Base-by-base conservation (phyloP, 257 asterid genomes). In the Avicennia marina region DNA sequence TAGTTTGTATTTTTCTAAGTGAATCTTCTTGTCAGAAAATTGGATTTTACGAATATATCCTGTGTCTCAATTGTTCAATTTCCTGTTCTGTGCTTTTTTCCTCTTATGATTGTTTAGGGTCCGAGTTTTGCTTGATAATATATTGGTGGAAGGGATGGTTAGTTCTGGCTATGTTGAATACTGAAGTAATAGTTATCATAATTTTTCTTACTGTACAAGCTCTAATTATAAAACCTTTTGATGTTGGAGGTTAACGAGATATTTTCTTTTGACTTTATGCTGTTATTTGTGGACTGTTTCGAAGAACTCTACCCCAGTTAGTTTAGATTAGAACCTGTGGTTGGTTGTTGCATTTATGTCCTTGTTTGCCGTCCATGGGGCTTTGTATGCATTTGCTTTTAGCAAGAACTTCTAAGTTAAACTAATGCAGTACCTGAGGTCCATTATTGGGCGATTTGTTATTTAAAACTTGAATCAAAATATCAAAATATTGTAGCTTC, bases 401-500 rank as follows among this genome's bases (percentile, higher is more conserved):
- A 36, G 41, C 9, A 36, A 36, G 13, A 11, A 11, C 41, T 5
- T n/a, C 13, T 2, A 36, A 36, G 41, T 36, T 5, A 12, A 36
- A 25, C 15, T 44, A 18, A n/a, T 21, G 36, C 49, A 5, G 15
- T 36, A 31, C 43, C 44, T 17, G 40, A 33, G 25, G 46, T 43
- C 8, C 21, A 15, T 56, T 54, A 32, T 48, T 16, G 48, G 41
- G 13, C 10, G 41, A 11, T 36, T 36, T 36, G 22, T n/a, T 11
- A 4, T 34, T 47, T 11, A 17, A 42, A 62, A 11, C 55, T 44
- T 31, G 11, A 33, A 41, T 15, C 11, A 49, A n/a, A 21, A 27
- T 42, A 16, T 26, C 66, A 48, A 40, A 16, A 52, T 43, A 40
- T 45, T 59, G 40, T 45, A 19, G 56, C 15, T 41, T 74, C 52